These are phyloP conservation scores for Benincasa hispida DNA, from an alignment of 306 rosid genomes.

Conservation along the genomic window DNA sequence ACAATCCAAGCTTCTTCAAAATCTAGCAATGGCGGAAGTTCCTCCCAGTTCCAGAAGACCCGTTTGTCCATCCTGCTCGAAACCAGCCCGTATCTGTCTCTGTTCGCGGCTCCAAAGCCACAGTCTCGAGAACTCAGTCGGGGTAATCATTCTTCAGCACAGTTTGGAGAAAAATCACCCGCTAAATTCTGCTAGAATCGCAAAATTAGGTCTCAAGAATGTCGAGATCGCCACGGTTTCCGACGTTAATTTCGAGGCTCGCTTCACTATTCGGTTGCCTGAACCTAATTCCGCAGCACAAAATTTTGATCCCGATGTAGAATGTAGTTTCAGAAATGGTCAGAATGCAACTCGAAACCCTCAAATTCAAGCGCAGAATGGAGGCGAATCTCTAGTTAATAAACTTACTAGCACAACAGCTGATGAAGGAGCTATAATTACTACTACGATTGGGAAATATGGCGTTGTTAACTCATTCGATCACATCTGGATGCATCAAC, in stretches of 20 bases:
- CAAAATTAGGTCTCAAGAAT: conserved; percentile 55
- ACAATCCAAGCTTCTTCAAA: conserved; percentile 1
- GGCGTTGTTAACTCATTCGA: conserved; percentile 37
- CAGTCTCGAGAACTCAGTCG: conserved; percentile 39
- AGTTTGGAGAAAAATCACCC: conserved; percentile 63
- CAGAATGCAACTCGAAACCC: neutral
- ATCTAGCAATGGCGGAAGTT: conserved; percentile 24
- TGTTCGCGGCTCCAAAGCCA: conserved; percentile 47
- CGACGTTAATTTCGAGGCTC: conserved; percentile 49
- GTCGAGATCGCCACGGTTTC: conserved; percentile 45
- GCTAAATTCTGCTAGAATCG: conserved; percentile 78
- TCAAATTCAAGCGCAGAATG: neutral
- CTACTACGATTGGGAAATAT: conserved; percentile 39
- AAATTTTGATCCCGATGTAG: neutral
- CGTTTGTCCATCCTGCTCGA: conserved; percentile 61
- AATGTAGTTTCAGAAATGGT: neutral
- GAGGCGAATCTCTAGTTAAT: neutral
- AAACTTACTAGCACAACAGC: neutral
- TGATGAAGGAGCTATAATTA: conserved; percentile 19
- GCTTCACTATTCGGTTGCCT: conserved; percentile 26
- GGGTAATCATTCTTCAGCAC: conserved; percentile 71
- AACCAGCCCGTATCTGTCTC: conserved; percentile 63
- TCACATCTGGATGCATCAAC: conserved; percentile 42
- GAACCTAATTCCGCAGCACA: conserved; percentile 10
- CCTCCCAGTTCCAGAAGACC: conserved; percentile 42